Percentiles rank a stretch among this genome's conserved stretches.
Conservation (phyloP, 768 basidiomycete genomes). For the Polyporus arcularius region DNA sequence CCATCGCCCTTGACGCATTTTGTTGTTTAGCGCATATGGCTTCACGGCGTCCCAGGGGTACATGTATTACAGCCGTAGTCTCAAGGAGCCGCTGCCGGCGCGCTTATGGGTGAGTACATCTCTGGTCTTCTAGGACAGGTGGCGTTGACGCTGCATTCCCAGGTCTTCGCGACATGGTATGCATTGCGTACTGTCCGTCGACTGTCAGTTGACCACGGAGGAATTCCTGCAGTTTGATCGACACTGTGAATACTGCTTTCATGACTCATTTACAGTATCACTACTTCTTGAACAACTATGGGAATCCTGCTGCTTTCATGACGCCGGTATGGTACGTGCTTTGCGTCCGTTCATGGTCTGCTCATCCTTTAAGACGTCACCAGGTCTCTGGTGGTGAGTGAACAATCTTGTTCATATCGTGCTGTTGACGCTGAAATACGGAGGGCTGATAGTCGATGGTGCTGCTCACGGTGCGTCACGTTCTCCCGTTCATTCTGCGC, state of each 20-base stretch:
- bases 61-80: slow-evolving; percentile 8
- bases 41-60: slow-evolving; percentile 9
- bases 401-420: no score
- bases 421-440: no score
- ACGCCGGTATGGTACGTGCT: slow-evolving; percentile 6
- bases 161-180: no score
- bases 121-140: background rate
- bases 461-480: background rate
- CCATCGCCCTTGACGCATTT: background rate
- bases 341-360: no score
- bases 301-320: background rate
- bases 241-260: background rate
- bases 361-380: no score
- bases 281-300: slow-evolving; percentile 7
- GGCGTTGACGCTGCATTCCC: no score
- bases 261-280: slow-evolving; percentile 8
- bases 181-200: no score
- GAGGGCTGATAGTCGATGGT: background rate
- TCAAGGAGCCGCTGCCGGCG: background rate
- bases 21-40: slow-evolving; percentile 1
- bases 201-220: no score
- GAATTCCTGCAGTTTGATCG: background rate
- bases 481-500: no score
- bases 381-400: no score
- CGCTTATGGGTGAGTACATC: background rate